phyloP scores from a whole-genome alignment of 768 basidiomycete species.

The Mycena rebaudengoi region DNA sequence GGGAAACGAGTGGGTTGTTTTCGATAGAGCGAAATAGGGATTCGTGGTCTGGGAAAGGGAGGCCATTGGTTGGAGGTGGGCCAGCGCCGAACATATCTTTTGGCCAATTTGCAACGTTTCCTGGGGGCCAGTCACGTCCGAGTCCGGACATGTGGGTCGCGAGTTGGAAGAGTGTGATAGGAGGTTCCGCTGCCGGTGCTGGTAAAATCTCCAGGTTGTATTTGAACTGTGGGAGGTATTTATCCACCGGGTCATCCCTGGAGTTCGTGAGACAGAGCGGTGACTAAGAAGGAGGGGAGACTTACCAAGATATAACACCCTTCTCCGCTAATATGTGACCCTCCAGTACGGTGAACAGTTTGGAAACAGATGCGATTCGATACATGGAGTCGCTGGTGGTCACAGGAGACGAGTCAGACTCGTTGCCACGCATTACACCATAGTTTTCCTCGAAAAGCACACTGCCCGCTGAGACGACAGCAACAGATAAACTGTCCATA shows the following conservation, averaged over 20 bases:
- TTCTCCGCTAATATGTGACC: slow-evolving; percentile 45
- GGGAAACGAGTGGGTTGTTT: slow-evolving; percentile 34
- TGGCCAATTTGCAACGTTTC: slow-evolving; percentile 48
- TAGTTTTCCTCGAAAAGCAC: slow-evolving; percentile 45
- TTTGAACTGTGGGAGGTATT: slow-evolving; percentile 38
- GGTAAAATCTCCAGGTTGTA: slow-evolving; percentile 29
- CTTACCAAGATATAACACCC: slow-evolving; percentile 40
- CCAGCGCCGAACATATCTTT: slow-evolving; percentile 40
- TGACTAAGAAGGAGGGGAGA: not conserved
- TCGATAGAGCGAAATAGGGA: slow-evolving; percentile 36
- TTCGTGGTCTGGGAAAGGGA: slow-evolving; percentile 43
- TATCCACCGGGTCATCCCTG: slow-evolving; percentile 50
- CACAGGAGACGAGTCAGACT: slow-evolving; percentile 19
- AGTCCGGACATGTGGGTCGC: slow-evolving; percentile 19
- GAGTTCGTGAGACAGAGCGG: not conserved
- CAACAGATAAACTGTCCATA: slow-evolving; percentile 51
- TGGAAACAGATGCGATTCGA: slow-evolving; percentile 49
- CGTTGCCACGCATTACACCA: slow-evolving; percentile 44
- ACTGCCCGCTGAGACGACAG: slow-evolving; percentile 45
- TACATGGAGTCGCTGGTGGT: slow-evolving; percentile 45
- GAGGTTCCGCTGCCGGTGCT: not conserved
- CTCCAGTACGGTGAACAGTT: slow-evolving; percentile 48
- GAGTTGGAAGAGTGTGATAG: slow-evolving; percentile 38
- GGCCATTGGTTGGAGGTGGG: slow-evolving; percentile 47
- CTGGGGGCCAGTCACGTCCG: slow-evolving; percentile 5